Conservation (phyloP, 768 basidiomycete species). For the Inosperma sp. region DNA sequence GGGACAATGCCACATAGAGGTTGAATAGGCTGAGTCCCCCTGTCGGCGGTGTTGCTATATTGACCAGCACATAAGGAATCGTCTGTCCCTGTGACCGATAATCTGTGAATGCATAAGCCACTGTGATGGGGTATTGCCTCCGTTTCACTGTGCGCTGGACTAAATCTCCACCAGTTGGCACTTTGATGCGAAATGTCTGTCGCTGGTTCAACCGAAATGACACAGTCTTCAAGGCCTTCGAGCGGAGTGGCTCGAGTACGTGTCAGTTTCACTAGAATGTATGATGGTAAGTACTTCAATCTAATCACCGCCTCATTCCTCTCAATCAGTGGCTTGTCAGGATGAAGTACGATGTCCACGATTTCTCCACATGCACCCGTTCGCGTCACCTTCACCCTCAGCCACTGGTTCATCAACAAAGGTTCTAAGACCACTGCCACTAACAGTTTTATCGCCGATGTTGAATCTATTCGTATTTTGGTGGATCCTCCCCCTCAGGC, state of each 20-base stretch:
- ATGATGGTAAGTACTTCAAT: slow-evolving; percentile 26
- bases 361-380: slow-evolving; percentile 20
- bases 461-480: not conserved
- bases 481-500: not conserved
- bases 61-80: slow-evolving; percentile 31
- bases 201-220: slow-evolving; percentile 30
- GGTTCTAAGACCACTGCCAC: not conserved
- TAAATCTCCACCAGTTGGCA: not conserved
- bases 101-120: slow-evolving; percentile 41
- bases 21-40: slow-evolving; percentile 27
- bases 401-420: not conserved
- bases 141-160: not conserved
- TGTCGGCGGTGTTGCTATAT: slow-evolving; percentile 33
- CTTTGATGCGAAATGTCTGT: not conserved
- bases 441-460: slow-evolving; percentile 1
- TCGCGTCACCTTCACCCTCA: not conserved
- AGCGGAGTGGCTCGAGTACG: slow-evolving; percentile 24
- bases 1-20: too few relatives aligned
- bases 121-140: slow-evolving; percentile 29
- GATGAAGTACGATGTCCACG: slow-evolving; percentile 30
- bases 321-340: slow-evolving; percentile 21
- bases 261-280: slow-evolving; percentile 29
- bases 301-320: slow-evolving; percentile 15
- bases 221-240: slow-evolving; percentile 25
- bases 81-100: slow-evolving; percentile 43